A percentile compares a stretch with the other conserved stretches of the same genome.
phyloP scores from a whole-genome alignment of 768 basidiomycete species.

The Hysterangium stoloniferum region DNA sequence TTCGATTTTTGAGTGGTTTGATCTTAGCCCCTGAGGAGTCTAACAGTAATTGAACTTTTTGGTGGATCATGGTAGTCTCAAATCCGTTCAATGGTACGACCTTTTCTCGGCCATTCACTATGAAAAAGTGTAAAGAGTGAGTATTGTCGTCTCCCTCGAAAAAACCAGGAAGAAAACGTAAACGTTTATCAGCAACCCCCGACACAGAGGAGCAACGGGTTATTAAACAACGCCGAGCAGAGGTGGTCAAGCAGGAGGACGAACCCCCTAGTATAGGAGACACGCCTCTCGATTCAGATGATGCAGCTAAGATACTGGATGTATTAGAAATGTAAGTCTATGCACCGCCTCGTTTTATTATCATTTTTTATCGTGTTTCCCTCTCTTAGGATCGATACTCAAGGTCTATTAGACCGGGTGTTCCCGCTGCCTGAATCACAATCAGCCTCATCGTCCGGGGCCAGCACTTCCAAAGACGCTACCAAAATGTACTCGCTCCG shows the following conservation, averaged over 20 bases:
- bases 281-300: conserved; percentile 34
- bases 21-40: conserved; percentile 87
- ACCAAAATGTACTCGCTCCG: conserved; percentile 42
- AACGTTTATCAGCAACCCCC: conserved; percentile 38
- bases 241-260: conserved; percentile 29
- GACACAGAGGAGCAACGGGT: conserved; percentile 42
- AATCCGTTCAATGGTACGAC: conserved; percentile 74
- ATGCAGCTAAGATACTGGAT: conserved; percentile 50
- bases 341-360: neutral
- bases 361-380: conserved; percentile 7
- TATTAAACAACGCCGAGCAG: conserved; percentile 41
- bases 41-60: conserved; percentile 76
- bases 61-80: conserved; percentile 62
- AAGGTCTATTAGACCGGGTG: conserved; percentile 74
- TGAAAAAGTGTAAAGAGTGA: conserved; percentile 14
- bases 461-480: conserved; percentile 32
- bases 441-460: conserved; percentile 29
- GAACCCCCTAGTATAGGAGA: conserved; percentile 35
- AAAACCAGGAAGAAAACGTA: conserved; percentile 52
- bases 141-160: conserved; percentile 19
- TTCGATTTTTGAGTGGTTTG: conserved; percentile 60
- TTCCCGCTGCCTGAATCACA: conserved; percentile 40
- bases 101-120: conserved; percentile 85
- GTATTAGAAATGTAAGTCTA: conserved; percentile 46
- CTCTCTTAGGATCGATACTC: conserved; percentile 51